phyloP scores from a whole-genome alignment of 2,329 filamentous ascomycete genomes.

The Pseudonectria foliicola region DNA sequence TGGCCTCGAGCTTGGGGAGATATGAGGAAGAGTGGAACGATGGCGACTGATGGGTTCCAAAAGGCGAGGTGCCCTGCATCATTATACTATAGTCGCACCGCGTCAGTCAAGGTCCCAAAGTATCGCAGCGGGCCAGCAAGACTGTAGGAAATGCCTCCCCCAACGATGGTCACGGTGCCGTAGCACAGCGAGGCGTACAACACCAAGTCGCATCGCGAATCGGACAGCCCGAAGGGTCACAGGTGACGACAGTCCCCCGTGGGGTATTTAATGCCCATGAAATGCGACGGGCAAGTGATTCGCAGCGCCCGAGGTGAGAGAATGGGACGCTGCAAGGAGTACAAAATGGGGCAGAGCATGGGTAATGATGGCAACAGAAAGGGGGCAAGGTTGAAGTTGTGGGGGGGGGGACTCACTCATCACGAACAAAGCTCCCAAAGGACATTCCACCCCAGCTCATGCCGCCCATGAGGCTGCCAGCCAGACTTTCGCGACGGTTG shows the following conservation, averaged over 20 bases:
- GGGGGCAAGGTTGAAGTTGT: slow-evolving; percentile 9
- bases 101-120: slow-evolving; percentile 14
- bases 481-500: slow-evolving; percentile 54
- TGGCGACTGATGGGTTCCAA: slow-evolving; percentile 72
- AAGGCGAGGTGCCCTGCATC: slow-evolving; percentile 95
- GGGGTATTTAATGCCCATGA: too few relatives aligned
- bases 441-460: slow-evolving; percentile 98
- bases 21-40: slow-evolving; percentile 97
- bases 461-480: slow-evolving; percentile 64
- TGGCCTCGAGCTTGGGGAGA: slow-evolving; percentile 89
- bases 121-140: background rate
- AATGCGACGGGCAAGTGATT: too few relatives aligned
- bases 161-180: too few relatives aligned
- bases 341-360: slow-evolving; percentile 1
- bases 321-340: background rate
- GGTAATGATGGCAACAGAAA: slow-evolving; percentile 2
- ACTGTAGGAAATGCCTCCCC: too few relatives aligned
- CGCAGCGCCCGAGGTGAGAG: background rate
- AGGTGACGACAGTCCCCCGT: too few relatives aligned
- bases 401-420: slow-evolving; percentile 67
- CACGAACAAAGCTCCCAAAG: slow-evolving; percentile 91
- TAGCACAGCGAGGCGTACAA: too few relatives aligned
- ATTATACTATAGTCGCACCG: slow-evolving; percentile 58
- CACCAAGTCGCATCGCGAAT: too few relatives aligned
- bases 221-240: too few relatives aligned